Base-by-base conservation (phyloP, 2,329 filamentous ascomycete genomes). In the Lecanosticta acicola region DNA sequence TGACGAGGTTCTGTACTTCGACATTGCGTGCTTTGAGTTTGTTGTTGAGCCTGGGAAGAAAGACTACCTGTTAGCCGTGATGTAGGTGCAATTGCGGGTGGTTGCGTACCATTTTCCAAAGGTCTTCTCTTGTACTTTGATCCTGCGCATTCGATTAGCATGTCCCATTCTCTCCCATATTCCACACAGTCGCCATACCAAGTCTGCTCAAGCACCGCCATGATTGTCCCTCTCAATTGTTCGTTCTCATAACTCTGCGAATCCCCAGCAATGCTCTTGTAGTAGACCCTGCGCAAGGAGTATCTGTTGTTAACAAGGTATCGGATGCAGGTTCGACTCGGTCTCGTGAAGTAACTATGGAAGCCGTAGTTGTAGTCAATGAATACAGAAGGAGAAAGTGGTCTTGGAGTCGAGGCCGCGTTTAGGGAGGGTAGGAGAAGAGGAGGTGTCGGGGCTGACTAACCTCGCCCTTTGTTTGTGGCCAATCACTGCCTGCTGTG, bases 61-160 rank as follows among this genome's bases (percentile, higher is more conserved):
- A 14, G 9, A 33, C 4, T 18, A 9, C 18, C 11, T n/a, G 29
- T 45, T 20, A 46, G 38, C 32, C 24, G n/a, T 29, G 7, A 29
- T 5, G 7, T 7, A 29, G 11, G 24, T 29, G 24, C 5, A 29
- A 29, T 29, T 29, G 24, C 11, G 35, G 13, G 26, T 13, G 8
- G n/a, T 39, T 50, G 64, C 71, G 60, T 63, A 87, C 85, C 93
- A 98, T 87, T 97, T 98, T 49, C 90, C 95, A 70, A 98, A 98
- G 20, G 93, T 98, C 79, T 97, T 98, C 70, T 97, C 85, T 75
- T 97, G 91, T 24, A 59, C 56, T 48, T 59, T 59, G 34, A 55
- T 38, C 53, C 55, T 54, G 20, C 32, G 13, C 11, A 11, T 18
- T 36, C 41, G 4, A 42, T 18, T 13, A 26, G 78, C 79, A 81